Base-by-base conservation (phyloP, 306 rosid species). In the Corylus avellana region DNA sequence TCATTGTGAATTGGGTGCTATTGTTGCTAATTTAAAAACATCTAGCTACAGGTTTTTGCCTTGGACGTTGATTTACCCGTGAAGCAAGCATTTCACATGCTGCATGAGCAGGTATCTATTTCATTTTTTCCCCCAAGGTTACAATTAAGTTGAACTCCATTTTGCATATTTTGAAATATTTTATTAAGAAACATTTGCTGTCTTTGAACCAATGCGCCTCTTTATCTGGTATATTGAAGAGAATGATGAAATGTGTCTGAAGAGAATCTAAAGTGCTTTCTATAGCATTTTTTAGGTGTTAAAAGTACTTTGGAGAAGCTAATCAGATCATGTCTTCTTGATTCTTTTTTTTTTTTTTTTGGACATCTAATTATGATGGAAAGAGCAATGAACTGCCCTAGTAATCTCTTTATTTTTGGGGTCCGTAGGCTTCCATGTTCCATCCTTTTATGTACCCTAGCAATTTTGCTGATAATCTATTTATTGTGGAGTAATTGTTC, bases 81-180 rank as follows among this genome's bases (percentile, higher is more conserved):
- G 86, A 93, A 96, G 88, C 94, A 96, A 85, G 98, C 99, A 77
- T 96, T 96, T 86, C 98, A 96, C 78, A 89, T 93, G 80, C 84
- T 96, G 81, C 96, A 96, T 51, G 98, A 96, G 85, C 98, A 93
- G 98, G 99, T 89, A 91, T 75, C 37, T 77, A 53, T n/a, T 64
- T 68, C 67, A 64, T 27, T 55, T 56, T 67, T 77, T 76, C 22
- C 75, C 39, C 77, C 50, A 48, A 25, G 74, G 27, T 73, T 75
- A 56, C 37, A 68, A 78, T 83, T 71, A 25, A 59, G 59, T 12
- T 58, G 8, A 79, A 67, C 51, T 20, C 44, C 44, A 55, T 70
- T 78, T 56, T 51, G 44, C 22, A 73, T 72, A 16, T 71, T 48
- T 72, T 32, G 64, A 78, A 18, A 49, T 66, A 51, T 29, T 75